Evolutionary conservation across 2,329 filamentous ascomycete genomes (phyloP), one percentile per base, ranked within the genome.

Genomic region (Colletotrichum sp.): DNA sequence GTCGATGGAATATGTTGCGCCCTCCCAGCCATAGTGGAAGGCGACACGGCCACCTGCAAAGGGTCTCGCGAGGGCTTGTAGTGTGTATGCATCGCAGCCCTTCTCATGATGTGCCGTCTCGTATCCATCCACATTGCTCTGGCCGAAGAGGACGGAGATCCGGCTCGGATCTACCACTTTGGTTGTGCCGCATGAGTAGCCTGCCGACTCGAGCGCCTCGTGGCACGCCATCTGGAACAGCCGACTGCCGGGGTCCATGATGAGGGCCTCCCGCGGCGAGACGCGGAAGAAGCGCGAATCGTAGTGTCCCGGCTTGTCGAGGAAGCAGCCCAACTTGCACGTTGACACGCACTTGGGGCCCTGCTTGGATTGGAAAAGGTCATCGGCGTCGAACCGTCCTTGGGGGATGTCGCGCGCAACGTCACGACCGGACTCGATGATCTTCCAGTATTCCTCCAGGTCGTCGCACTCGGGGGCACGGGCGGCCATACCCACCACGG

Each of bases 261-360:
- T 75, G 3, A 78, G 77, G 0, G 78, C 79, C 70, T 84, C 83
- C 0, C 78, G 69, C 1, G 79, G 75, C 5, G 69, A 79, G 16
- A 83, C 83, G 27, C 82, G 81, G 81, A 88, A 88, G 80, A 88
- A 88, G 3, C 79, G 76, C 32, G 84, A 79, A 74, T 88, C 86
- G 59, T 86, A 86, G 3, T 72, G 66, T 16, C 80, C 79, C 8
- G 72, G 69, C 12, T 79, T 73, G 5, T 79, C 52, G 13, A 82
- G 71, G 25, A 82, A 80, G 64, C 64, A 69, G 7, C 71, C 71
- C 12, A 13, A 2, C 22, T 52, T 15, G 16, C 59, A 25, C 2
- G 69, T 59, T 4, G 49, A 59, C 4, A 52, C 52, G 3, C 44
- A 39, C 1, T 39, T 59, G 1, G 25, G 55, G 29, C 19, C 19